These are phyloP conservation scores for Schizophyllum commune DNA, from an alignment of 1,284 basidiomycete genomes.

Conservation along the genomic window DNA sequence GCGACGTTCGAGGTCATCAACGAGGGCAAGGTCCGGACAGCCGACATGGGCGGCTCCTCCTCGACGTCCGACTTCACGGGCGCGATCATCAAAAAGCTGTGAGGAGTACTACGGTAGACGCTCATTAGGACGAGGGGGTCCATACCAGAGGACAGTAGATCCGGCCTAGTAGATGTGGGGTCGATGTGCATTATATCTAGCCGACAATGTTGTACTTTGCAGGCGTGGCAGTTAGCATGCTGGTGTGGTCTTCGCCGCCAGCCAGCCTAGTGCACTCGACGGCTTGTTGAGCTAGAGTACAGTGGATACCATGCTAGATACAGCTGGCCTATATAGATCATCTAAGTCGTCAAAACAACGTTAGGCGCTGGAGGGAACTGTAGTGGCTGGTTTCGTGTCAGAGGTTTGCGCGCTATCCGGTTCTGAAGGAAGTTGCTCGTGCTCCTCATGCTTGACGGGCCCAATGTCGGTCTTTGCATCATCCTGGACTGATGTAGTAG, in stretches of 20 bases:
- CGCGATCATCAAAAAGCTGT: conserved; percentile 76
- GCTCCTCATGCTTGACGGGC: too few species aligned
- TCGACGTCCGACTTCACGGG: conserved; percentile 83
- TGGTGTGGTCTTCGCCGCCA: not conserved
- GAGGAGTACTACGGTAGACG: not conserved
- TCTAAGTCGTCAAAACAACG: too few species aligned
- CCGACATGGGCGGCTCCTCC: conserved; percentile 88
- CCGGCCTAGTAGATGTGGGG: not conserved
- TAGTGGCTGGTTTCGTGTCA: too few species aligned
- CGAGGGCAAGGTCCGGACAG: conserved; percentile 88
- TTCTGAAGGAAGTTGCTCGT: too few species aligned
- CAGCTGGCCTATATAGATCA: not conserved
- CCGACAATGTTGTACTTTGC: not conserved
- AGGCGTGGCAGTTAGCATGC: not conserved
- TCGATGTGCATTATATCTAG: not conserved
- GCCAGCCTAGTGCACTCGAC: not conserved
- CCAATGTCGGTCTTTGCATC: too few species aligned
- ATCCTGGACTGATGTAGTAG: too few species aligned
- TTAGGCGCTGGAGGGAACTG: too few species aligned
- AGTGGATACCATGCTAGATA: not conserved
- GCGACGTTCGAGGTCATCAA: conserved; percentile 96
- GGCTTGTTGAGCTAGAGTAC: not conserved
- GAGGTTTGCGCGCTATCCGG: too few species aligned
- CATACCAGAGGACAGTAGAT: not conserved
- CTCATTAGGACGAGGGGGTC: not conserved